Evolutionary conservation across 768 basidiomycete species (phyloP), one percentile per base, ranked within the genome.

Genomic region (Chlorophyllum brunneum): DNA sequence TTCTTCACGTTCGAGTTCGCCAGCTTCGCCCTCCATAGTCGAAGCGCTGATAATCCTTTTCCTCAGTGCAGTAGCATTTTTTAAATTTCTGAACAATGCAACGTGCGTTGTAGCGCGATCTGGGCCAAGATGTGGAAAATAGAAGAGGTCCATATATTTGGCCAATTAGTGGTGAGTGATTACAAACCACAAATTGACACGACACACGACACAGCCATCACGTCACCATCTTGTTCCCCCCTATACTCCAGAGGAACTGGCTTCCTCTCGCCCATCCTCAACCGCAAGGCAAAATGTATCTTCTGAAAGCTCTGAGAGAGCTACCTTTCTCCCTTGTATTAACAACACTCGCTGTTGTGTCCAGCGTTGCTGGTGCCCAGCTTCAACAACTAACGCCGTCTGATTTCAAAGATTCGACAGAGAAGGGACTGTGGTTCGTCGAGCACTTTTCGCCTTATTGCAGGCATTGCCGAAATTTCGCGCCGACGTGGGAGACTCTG

Each of bases 361-460:
- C 36, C 11, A 39, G 36, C 3, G 44, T 18, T n/a, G 37, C 36
- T 3, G 34, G 27, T 6, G 37, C 23, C 24, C 27, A 46, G 38
- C 51, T 53, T 27, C 51, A 53, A 15, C 31, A 71, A 53, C 77
- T 91, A 40, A 83, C 78, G 0, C 79, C 84, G 2, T 76, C 80
- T 40, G 79, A 76, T 56, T 90, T 92, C 65, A 63, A 77, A 8
- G 51, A 70, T 11, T 72, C 79, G 0, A 74, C 80, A 16, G 59
- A 75, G 0, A 59, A 74, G 0, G 88, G 87, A n/a, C 69, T 82
- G 3, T 89, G 85, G 86, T 83, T 95, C 54, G 72, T 95, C 43
- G 92, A 95, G 60, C 86, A 89, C 66, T 97, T 82, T 64, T 93
- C 90, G 1, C 94, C 94, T 0, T 86, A 84, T 61, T 97, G 94